Conservation (phyloP, 2,329 filamentous ascomycete species). For the Neopestalotiopsis clavispora region DNA sequence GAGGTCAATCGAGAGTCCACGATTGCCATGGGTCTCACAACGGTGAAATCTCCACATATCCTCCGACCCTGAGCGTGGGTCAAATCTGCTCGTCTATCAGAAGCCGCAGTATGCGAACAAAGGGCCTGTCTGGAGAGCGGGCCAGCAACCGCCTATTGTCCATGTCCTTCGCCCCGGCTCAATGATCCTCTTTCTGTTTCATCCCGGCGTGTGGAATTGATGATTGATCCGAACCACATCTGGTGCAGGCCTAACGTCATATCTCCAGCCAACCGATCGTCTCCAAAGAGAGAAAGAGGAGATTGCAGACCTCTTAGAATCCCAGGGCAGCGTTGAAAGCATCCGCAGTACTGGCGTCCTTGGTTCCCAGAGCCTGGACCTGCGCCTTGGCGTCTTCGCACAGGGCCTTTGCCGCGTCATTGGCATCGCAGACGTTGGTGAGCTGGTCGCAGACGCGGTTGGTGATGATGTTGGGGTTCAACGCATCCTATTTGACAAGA, state of each 20-base stretch:
- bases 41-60: neutral
- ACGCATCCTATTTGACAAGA: constrained; percentile 44
- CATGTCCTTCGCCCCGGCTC: neutral
- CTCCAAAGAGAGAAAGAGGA: neutral
- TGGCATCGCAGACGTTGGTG: constrained; percentile 63
- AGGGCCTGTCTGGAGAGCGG: neutral
- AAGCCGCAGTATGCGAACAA: neutral
- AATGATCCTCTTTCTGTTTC: neutral
- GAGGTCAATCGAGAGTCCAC: too few relatives aligned
- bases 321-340: constrained; percentile 50
- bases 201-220: neutral
- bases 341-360: constrained; percentile 52
- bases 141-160: neutral
- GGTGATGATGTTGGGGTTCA: constrained; percentile 69
- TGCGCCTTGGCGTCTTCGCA: constrained; percentile 54
- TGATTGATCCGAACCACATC: neutral
- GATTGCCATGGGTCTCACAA: neutral
- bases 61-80: neutral
- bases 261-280: neutral
- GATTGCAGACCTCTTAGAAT: constrained; percentile 33
- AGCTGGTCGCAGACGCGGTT: constrained; percentile 66
- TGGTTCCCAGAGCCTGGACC: constrained; percentile 54
- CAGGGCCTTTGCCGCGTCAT: constrained; percentile 54
- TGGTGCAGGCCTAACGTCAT: neutral
- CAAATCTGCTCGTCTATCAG: neutral